phyloP scores from a whole-genome alignment of 2,329 filamentous ascomycete genomes.

The Cadophora sp. region DNA sequence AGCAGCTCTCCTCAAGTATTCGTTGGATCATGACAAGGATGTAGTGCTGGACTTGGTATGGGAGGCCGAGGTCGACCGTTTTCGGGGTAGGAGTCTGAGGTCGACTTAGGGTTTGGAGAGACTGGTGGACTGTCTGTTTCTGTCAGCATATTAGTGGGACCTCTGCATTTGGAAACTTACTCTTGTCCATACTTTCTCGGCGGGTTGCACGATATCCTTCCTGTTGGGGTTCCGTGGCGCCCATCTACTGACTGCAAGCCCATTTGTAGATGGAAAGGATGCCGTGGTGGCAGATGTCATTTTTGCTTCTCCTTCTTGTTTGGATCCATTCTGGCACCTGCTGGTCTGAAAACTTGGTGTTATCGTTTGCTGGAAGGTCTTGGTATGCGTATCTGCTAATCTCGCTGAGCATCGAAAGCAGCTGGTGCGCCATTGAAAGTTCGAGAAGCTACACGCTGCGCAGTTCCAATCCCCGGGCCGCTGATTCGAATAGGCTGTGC shows the following conservation, averaged over 20 bases:
- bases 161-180: slow-evolving; percentile 22
- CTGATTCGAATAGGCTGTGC: slow-evolving; percentile 3
- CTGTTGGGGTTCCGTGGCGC: slow-evolving; percentile 36
- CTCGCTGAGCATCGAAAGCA: slow-evolving; percentile 35
- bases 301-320: not conserved
- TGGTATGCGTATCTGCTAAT: slow-evolving; percentile 59
- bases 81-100: slow-evolving; percentile 8
- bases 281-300: not conserved
- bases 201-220: slow-evolving; percentile 10
- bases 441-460: slow-evolving; percentile 32
- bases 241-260: slow-evolving; percentile 39
- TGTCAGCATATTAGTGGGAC: not conserved
- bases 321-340: not conserved
- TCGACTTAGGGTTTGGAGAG: slow-evolving; percentile 1
- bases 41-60: slow-evolving; percentile 46
- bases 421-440: slow-evolving; percentile 29
- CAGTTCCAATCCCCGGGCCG: slow-evolving; percentile 34
- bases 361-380: not conserved
- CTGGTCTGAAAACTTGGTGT: not conserved
- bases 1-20: slow-evolving; percentile 44
- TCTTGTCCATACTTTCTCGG: slow-evolving; percentile 37
- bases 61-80: slow-evolving; percentile 40
- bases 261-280: slow-evolving; percentile 3
- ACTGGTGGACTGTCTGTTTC: slow-evolving; percentile 16
- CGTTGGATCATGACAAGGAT: slow-evolving; percentile 43